Evolutionary conservation across 2,329 filamentous ascomycete species (phyloP).

Genomic region (Cucurbitaria berberidis): DNA sequence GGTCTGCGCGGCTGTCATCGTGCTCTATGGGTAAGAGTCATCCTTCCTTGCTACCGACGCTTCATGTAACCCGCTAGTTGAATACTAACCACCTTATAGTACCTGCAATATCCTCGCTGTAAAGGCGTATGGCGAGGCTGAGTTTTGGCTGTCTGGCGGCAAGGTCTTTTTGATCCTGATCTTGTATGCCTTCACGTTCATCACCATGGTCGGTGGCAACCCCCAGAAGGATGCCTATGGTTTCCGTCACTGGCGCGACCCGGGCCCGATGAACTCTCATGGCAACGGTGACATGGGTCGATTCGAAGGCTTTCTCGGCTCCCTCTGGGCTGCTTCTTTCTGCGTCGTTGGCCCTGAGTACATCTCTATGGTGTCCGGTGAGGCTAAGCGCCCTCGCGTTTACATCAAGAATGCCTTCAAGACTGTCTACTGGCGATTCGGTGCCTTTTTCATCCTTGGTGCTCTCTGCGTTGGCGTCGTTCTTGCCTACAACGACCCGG

Average conservation of each 20-base stretch:
- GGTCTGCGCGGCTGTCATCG: slow-evolving; percentile 51
- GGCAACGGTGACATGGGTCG: slow-evolving; percentile 32
- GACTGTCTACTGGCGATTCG: slow-evolving; percentile 55
- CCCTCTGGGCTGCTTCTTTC: slow-evolving; percentile 54
- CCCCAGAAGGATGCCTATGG: slow-evolving; percentile 51
- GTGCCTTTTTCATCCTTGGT: slow-evolving; percentile 55
- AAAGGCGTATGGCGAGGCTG: slow-evolving; percentile 53
- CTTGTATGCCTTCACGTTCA: slow-evolving; percentile 55
- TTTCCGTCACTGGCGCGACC: slow-evolving; percentile 54
- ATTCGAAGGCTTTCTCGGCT: slow-evolving; percentile 49
- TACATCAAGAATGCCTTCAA: slow-evolving; percentile 58
- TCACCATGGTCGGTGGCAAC: slow-evolving; percentile 55
- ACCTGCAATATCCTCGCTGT: slow-evolving; percentile 56
- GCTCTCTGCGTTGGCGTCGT: slow-evolving; percentile 55
- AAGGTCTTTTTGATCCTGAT: slow-evolving; percentile 56
- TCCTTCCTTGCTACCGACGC: slow-evolving; percentile 1
- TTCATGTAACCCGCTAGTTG: background rate
- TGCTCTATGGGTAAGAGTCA: slow-evolving; percentile 49
- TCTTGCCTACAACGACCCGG: slow-evolving; percentile 71
- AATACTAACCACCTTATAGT: slow-evolving; percentile 36
- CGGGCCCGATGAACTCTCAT: slow-evolving; percentile 43
- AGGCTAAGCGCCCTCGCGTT: slow-evolving; percentile 54
- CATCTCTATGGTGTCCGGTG: slow-evolving; percentile 56
- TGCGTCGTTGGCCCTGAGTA: slow-evolving; percentile 57
- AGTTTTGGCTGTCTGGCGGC: slow-evolving; percentile 55